phyloP scores from a whole-genome alignment of 192 early-diverging fungal species.

The Umbelopsis vinacea region DNA sequence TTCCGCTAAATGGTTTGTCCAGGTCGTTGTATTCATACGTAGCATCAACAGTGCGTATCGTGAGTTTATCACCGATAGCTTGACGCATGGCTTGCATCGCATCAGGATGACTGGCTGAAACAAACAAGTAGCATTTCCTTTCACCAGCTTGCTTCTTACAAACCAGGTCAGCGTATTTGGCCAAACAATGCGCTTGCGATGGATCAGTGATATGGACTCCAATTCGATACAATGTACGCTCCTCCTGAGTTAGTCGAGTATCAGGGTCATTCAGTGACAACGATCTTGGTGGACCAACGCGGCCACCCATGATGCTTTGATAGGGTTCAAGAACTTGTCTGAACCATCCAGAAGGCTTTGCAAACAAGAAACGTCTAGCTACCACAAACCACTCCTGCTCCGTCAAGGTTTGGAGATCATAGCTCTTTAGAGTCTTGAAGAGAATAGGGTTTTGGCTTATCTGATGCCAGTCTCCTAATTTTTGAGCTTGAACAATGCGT shows the following conservation, averaged over 20 bases:
- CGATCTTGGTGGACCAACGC: neutral
- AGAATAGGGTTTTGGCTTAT: neutral
- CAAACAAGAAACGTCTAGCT: conserved; percentile 28
- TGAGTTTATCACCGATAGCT: neutral
- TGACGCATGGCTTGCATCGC: neutral
- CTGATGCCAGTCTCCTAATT: neutral
- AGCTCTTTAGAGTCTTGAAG: neutral
- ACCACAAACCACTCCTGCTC: conserved; percentile 38
- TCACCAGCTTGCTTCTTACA: conserved; percentile 1
- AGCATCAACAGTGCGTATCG: neutral
- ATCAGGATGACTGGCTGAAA: neutral
- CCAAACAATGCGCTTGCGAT: neutral
- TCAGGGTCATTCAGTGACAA: conserved; percentile 28
- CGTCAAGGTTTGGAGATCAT: neutral
- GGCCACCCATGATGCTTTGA: conserved; percentile 28
- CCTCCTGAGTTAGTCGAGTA: neutral
- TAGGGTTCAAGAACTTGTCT: conserved; percentile 23
- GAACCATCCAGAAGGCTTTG: conserved; percentile 35
- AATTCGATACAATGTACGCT: neutral
- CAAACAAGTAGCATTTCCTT: conserved; percentile 9
- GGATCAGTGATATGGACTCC: conserved; percentile 12
- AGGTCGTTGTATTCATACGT: neutral
- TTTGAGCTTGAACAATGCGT: neutral
- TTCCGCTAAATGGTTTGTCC: conserved; percentile 1
- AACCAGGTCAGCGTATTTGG: neutral